These are phyloP conservation scores for Lentinula aciculospora DNA, from an alignment of 768 basidiomycete genomes.

Conservation along the genomic window DNA sequence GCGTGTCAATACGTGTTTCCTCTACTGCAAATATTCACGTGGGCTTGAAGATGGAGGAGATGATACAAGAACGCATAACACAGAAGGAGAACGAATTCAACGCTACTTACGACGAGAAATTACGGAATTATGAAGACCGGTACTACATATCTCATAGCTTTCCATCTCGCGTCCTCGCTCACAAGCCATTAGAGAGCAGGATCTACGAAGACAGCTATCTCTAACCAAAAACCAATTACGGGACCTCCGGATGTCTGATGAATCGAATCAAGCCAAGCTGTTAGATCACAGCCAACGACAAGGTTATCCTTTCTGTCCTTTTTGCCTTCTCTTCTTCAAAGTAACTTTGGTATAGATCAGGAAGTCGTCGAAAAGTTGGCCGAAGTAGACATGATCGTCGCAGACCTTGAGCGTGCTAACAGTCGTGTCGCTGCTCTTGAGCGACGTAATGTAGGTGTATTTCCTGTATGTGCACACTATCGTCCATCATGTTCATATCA, in stretches of 20 bases:
- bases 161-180: not conserved
- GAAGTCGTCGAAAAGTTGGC: conserved; percentile 86
- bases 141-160: conserved; percentile 18
- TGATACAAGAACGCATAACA: conserved; percentile 82
- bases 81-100: conserved; percentile 97
- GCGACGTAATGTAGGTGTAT: conserved; percentile 71
- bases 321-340: not conserved
- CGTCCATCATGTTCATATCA: not conserved
- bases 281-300: conserved; percentile 88
- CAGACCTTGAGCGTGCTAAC: conserved; percentile 93
- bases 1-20: conserved; percentile 11
- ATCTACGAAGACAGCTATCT: conserved; percentile 87
- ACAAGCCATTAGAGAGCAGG: conserved; percentile 68
- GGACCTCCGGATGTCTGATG: conserved; percentile 86
- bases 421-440: conserved; percentile 89
- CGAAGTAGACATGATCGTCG: conserved; percentile 92
- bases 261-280: conserved; percentile 88
- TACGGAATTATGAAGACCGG: conserved; percentile 96
- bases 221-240: conserved; percentile 84
- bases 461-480: not conserved
- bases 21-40: not conserved
- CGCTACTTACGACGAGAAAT: conserved; percentile 93
- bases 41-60: conserved; percentile 82
- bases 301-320: conserved; percentile 38
- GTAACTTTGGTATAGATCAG: conserved; percentile 54